Evolutionary conservation across 768 basidiomycete species (phyloP).

Genomic region (Lepiota brunneoincarnata): DNA sequence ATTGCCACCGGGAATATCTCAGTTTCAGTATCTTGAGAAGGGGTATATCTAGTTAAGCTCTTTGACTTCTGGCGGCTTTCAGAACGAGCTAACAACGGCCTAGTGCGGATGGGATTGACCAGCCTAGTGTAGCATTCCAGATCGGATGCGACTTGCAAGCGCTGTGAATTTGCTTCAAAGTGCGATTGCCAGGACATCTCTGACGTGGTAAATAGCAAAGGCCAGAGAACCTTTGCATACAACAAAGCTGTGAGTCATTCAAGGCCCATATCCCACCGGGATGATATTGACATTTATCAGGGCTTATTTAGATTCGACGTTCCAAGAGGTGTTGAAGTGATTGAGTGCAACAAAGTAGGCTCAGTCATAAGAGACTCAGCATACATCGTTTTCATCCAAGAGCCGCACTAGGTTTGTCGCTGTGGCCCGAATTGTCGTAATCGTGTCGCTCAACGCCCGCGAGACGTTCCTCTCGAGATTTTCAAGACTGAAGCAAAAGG

Average conservation of each 20-base stretch:
- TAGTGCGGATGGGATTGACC: slow-evolving; percentile 15
- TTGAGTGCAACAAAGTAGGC: slow-evolving; percentile 65
- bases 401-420: slow-evolving; percentile 34
- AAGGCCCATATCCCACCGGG: not conserved
- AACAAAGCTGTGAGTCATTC: slow-evolving; percentile 27
- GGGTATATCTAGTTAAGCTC: slow-evolving; percentile 47
- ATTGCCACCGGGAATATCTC: slow-evolving; percentile 37
- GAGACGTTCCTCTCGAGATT: slow-evolving; percentile 57
- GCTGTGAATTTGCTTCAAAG: slow-evolving; percentile 26
- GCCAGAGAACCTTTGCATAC: slow-evolving; percentile 40
- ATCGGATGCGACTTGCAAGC: slow-evolving; percentile 42
- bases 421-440: slow-evolving; percentile 50
- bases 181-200: slow-evolving; percentile 53
- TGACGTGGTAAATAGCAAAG: slow-evolving; percentile 29
- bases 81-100: slow-evolving; percentile 16
- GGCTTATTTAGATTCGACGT: slow-evolving; percentile 46
- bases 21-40: slow-evolving; percentile 53
- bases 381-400: not conserved
- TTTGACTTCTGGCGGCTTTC: not conserved
- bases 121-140: slow-evolving; percentile 28
- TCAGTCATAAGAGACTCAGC: not conserved
- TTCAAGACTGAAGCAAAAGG: slow-evolving; percentile 60
- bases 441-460: slow-evolving; percentile 58
- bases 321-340: slow-evolving; percentile 44
- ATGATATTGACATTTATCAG: slow-evolving; percentile 25